Percentiles rank a stretch among this genome's conserved stretches.
These are phyloP conservation scores for Leccinum subatratum DNA, from an alignment of 1,284 basidiomycete species.

Conservation along the genomic window DNA sequence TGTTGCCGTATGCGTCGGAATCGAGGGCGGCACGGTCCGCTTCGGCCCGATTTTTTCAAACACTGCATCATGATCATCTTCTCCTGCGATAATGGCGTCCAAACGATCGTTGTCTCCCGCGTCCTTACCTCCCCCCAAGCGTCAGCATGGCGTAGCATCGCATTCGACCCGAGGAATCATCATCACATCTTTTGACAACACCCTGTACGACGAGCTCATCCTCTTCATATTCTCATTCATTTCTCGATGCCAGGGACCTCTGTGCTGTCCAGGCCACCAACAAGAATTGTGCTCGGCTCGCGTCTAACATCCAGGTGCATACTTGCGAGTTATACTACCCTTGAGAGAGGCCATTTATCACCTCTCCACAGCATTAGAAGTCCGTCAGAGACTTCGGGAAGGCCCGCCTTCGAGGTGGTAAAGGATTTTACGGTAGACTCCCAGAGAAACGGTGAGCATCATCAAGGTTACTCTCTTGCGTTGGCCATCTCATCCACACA, in stretches of 20 bases:
- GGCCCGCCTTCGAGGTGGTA: constrained; percentile 58
- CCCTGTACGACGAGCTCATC: constrained; percentile 70
- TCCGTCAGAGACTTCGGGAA: constrained; percentile 64
- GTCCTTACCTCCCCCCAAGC: constrained; percentile 54
- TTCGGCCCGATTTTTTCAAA: constrained; percentile 18
- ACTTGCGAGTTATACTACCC: constrained; percentile 6
- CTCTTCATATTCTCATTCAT: constrained; percentile 68
- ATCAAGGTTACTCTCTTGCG: constrained; percentile 14
- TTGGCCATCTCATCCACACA: constrained; percentile 21
- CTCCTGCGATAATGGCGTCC: constrained; percentile 35
- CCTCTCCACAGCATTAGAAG: constrained; percentile 50
- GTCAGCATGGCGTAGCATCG: constrained; percentile 36
- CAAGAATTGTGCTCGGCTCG: constrained; percentile 62
- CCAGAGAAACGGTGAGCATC: constrained; percentile 55
- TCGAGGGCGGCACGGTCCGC: constrained; percentile 58
- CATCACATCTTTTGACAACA: constrained; percentile 45
- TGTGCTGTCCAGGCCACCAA: constrained; percentile 61
- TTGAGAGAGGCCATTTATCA: constrained; percentile 14
- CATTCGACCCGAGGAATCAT: constrained; percentile 11
- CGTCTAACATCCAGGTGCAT: constrained; percentile 52
- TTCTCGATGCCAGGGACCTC: constrained; percentile 62
- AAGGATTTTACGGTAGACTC: constrained; percentile 50
- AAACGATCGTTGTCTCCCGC: constrained; percentile 52
- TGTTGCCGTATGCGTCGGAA: constrained; percentile 90
- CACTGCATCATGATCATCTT: not conserved